These are phyloP conservation scores for Angomonas desouzai DNA, from an alignment of 208 protist genomes.

Conservation along the genomic window DNA sequence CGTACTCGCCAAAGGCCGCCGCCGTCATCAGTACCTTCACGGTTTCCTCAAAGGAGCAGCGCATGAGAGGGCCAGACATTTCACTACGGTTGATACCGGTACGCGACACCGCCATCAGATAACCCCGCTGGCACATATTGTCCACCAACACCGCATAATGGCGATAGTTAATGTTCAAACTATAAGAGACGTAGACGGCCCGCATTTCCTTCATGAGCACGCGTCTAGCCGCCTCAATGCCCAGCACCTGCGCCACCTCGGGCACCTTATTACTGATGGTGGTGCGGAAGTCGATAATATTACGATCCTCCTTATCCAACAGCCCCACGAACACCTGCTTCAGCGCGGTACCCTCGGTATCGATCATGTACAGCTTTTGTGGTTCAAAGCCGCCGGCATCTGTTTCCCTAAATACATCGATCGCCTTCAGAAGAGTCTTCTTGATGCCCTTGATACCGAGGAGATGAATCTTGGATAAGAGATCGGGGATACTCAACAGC, in stretches of 20 bases:
- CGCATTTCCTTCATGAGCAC: slow-evolving; percentile 88
- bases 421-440: slow-evolving; percentile 85
- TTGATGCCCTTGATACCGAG: slow-evolving; percentile 95
- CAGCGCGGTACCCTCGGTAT: slow-evolving; percentile 97
- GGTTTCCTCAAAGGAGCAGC: slow-evolving; percentile 99
- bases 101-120: slow-evolving; percentile 96
- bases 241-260: slow-evolving; percentile 97
- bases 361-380: slow-evolving; percentile 90
- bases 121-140: slow-evolving; percentile 98
- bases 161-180: slow-evolving; percentile 99
- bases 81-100: slow-evolving; percentile 96
- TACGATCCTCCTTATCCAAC: slow-evolving; percentile 93
- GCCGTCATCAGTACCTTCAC: slow-evolving; percentile 99
- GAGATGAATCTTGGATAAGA: slow-evolving; percentile 79
- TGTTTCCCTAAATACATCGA: slow-evolving; percentile 45
- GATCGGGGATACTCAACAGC: slow-evolving; percentile 53
- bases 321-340: slow-evolving; percentile 92
- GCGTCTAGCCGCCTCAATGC: slow-evolving; percentile 81
- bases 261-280: slow-evolving; percentile 98
- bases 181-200: slow-evolving; percentile 93
- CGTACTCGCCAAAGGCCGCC: slow-evolving; percentile 94
- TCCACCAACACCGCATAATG: slow-evolving; percentile 98
- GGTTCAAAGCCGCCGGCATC: slow-evolving; percentile 35
- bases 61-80: slow-evolving; percentile 96
- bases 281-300: slow-evolving; percentile 91